phyloP scores from a whole-genome alignment of 306 rosid genomes.

The Vigna reflexopilosa region DNA sequence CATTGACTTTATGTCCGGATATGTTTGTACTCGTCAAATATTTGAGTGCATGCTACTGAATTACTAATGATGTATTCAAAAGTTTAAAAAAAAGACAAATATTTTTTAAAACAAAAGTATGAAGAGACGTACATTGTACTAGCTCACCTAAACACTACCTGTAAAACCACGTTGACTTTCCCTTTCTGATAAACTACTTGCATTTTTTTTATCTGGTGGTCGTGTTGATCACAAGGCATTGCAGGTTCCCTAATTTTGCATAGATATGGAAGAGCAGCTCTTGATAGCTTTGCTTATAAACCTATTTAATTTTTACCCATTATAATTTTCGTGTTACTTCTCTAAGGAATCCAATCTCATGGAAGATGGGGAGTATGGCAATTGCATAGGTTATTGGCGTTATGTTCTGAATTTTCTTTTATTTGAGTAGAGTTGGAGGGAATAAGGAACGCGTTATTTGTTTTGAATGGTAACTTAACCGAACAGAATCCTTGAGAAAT shows the following conservation, averaged over 20 bases:
- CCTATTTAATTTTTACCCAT: not conserved
- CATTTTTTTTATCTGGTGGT: not conserved
- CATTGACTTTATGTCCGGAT: not conserved
- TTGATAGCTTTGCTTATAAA: not conserved
- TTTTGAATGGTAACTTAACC: slow-evolving; percentile 42
- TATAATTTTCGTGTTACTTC: slow-evolving; percentile 22
- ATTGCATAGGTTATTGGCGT: slow-evolving; percentile 9
- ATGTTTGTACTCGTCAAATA: too few relatives aligned
- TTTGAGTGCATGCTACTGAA: too few relatives aligned
- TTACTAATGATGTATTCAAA: too few relatives aligned
- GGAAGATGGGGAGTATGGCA: slow-evolving; percentile 15
- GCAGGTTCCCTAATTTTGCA: not conserved
- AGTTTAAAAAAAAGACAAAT: not conserved
- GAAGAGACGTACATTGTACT: too few relatives aligned
- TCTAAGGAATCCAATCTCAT: slow-evolving; percentile 26
- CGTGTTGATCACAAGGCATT: not conserved
- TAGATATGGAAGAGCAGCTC: not conserved
- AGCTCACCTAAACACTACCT: not conserved
- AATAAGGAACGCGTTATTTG: slow-evolving; percentile 2
- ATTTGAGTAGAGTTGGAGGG: not conserved
- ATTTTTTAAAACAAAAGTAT: not conserved
- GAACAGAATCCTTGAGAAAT: slow-evolving; percentile 45
- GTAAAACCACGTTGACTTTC: slow-evolving; percentile 20
- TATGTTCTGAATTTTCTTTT: not conserved
- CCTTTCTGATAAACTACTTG: slow-evolving; percentile 17